These are phyloP conservation scores for Verticillium tricorpus DNA, from an alignment of 2,329 filamentous ascomycete genomes.

Conservation along the genomic window DNA sequence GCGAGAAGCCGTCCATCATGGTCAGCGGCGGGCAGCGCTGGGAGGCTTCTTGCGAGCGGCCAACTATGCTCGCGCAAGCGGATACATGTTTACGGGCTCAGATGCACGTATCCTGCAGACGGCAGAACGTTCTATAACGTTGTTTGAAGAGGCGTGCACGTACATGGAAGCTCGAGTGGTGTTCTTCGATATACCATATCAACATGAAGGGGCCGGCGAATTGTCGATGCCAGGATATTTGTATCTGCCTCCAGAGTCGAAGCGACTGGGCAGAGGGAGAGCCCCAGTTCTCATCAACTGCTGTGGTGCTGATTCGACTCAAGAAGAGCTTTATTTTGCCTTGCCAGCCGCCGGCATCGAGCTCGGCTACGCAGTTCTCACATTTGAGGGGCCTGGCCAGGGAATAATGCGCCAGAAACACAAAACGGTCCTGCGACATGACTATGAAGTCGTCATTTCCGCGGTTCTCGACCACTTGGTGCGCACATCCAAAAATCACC, in stretches of 20 bases:
- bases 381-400: slow-evolving; percentile 42
- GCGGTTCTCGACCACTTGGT: slow-evolving; percentile 26
- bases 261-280: slow-evolving; percentile 14
- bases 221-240: slow-evolving; percentile 29
- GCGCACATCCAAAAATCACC: slow-evolving; percentile 7
- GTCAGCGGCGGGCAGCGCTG: slow-evolving; percentile 24
- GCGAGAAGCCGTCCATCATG: slow-evolving; percentile 22
- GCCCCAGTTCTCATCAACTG: slow-evolving; percentile 29
- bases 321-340: slow-evolving; percentile 35
- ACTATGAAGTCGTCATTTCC: slow-evolving; percentile 30
- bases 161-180: slow-evolving; percentile 22
- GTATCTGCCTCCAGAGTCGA: slow-evolving; percentile 23
- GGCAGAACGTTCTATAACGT: slow-evolving; percentile 16
- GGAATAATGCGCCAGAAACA: slow-evolving; percentile 27
- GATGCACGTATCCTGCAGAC: slow-evolving; percentile 23
- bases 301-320: slow-evolving; percentile 29
- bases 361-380: slow-evolving; percentile 37
- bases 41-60: slow-evolving; percentile 32
- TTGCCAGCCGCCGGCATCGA: slow-evolving; percentile 17
- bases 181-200: slow-evolving; percentile 32
- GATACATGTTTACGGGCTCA: slow-evolving; percentile 14
- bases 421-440: slow-evolving; percentile 25
- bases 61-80: slow-evolving; percentile 33
- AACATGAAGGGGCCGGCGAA: slow-evolving; percentile 13
- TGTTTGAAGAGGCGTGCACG: slow-evolving; percentile 22